Base-by-base conservation (phyloP, 2,329 filamentous ascomycete genomes). In the Talaromyces marneffei region DNA sequence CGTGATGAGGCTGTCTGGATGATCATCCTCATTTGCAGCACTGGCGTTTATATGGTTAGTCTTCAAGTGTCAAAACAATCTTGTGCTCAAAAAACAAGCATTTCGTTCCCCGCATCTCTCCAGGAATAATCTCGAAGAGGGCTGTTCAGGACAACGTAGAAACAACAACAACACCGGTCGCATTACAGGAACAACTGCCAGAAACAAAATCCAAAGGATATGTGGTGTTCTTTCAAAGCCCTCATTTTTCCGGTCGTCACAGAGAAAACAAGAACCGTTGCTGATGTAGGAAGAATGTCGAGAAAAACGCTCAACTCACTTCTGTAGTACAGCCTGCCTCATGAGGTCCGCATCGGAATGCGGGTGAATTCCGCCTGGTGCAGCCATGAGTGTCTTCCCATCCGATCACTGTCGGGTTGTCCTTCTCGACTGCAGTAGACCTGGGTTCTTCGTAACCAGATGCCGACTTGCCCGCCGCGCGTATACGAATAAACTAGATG, bases 321-420 rank as follows among this genome's bases (percentile, higher is more conserved):
- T 82, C 70, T 82, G 82, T 71, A 80, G 74, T 73, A 83, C 80
- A 62, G 82, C 79, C 74, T 85, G 84, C 69, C 83, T 79, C 69
- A 85, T 74, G 72, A 85, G 74, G 68, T 85, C 83, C 57, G 81
- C 80, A 60, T 84, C 82, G 62, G 78, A 78, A 67, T 79, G 76
- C 68, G 78, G 74, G 67, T 80, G 82, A 67, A 77, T 74, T 72
- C 77, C 76, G 72, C 77, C 77, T 65, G 75, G 72, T 70, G 72
- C 70, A 69, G 76, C 75, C 77, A 79, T 77, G 64, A 63, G 70
- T 67, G 68, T 63, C 68, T 66, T 76, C 71, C 74, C 73, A 75
- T 76, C 62, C 70, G 72, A 71, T 57, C 65, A 62, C 57, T 56
- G 48, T 55, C 59, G 55, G 42, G 18, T 18, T 57, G 42, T 39